Conservation (phyloP, 2,329 filamentous ascomycete species). For the Colletotrichum neosansevieriae region DNA sequence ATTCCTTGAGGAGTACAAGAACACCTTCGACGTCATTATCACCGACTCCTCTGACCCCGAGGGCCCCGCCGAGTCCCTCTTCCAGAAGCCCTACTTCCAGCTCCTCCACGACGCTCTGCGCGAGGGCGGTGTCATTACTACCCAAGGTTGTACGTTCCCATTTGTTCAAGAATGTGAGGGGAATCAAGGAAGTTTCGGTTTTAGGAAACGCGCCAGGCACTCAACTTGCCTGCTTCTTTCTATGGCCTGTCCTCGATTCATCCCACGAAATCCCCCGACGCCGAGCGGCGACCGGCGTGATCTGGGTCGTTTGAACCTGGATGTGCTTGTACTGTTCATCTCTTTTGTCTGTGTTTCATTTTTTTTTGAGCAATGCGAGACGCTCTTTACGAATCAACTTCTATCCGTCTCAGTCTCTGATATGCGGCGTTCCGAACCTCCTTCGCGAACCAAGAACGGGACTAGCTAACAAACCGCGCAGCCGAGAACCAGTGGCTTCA, state of each 20-base stretch:
- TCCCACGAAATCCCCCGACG: conserved; percentile 18
- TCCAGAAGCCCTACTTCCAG: conserved; percentile 99
- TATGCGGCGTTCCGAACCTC: background rate
- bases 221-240: conserved; percentile 49
- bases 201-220: conserved; percentile 14
- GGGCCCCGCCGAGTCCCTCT: conserved; percentile 93
- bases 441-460: conserved; percentile 9
- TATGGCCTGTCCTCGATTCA: conserved; percentile 37
- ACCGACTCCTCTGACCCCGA: conserved; percentile 98
- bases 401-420: conserved; percentile 4
- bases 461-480: conserved; percentile 54
- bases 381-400: conserved; percentile 16
- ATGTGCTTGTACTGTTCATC: conserved; percentile 21
- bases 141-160: conserved; percentile 99
- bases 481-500: conserved; percentile 99
- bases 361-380: conserved; percentile 10
- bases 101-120: conserved; percentile 89
- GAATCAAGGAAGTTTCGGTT: conserved; percentile 39
- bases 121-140: conserved; percentile 98
- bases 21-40: conserved; percentile 99
- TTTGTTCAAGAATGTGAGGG: conserved; percentile 56
- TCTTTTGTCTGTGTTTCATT: conserved; percentile 29
- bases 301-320: conserved; percentile 23
- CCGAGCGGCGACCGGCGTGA: conserved; percentile 35
- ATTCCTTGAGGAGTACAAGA: conserved; percentile 96